Percentiles rank a stretch among this genome's conserved stretches.
Evolutionary conservation across 768 basidiomycete genomes (phyloP).

Genomic region (Mycena venus): DNA sequence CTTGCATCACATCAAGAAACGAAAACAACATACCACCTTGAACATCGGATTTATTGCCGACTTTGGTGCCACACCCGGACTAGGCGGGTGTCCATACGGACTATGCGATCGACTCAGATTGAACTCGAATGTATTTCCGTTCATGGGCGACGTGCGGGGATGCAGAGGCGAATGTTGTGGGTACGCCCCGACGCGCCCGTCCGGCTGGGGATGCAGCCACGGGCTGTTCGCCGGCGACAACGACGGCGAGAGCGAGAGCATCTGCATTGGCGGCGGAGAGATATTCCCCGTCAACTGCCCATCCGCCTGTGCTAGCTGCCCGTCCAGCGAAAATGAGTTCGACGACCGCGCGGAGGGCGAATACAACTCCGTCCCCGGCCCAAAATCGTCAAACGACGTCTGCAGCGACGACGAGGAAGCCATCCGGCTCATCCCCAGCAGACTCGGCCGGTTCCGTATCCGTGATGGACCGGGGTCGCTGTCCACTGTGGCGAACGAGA

Average conservation of each 20-base stretch:
- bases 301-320: slow-evolving; percentile 76
- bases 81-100: slow-evolving; percentile 71
- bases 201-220: slow-evolving; percentile 40
- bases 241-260: slow-evolving; percentile 66
- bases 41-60: slow-evolving; percentile 89
- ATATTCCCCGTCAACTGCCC: slow-evolving; percentile 71
- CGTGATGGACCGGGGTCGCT: slow-evolving; percentile 87
- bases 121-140: slow-evolving; percentile 65
- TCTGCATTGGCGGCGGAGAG: slow-evolving; percentile 84
- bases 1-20: slow-evolving; percentile 45
- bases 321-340: slow-evolving; percentile 83
- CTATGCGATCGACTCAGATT: slow-evolving; percentile 50
- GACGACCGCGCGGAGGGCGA: slow-evolving; percentile 82
- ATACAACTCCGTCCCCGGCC: slow-evolving; percentile 80
- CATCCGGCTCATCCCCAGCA: slow-evolving; percentile 80
- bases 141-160: slow-evolving; percentile 47
- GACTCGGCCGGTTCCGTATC: slow-evolving; percentile 71
- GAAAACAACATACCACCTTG: slow-evolving; percentile 81
- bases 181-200: slow-evolving; percentile 40
- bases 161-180: slow-evolving; percentile 52
- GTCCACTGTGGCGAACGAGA: slow-evolving; percentile 88
- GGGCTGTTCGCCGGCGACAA: slow-evolving; percentile 56
- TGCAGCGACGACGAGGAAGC: slow-evolving; percentile 82
- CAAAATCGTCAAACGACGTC: slow-evolving; percentile 81
- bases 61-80: slow-evolving; percentile 72